phyloP scores from a whole-genome alignment of 192 early-diverging fungal species.

The Anaeromyces robustus region DNA sequence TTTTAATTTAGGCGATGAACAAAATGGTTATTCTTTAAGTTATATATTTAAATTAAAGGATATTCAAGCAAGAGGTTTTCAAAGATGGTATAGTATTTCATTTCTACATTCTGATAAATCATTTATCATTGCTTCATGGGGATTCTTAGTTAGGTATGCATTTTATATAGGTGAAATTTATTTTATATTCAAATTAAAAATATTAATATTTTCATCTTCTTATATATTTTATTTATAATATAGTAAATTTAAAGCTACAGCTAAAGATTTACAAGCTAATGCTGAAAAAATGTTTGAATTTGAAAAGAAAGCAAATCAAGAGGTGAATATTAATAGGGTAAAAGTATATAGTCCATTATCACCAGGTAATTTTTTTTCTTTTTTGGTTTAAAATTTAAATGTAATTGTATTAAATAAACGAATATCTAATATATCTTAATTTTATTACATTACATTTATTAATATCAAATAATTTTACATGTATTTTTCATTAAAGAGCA shows the following conservation, averaged over 20 bases:
- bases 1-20: constrained; percentile 30
- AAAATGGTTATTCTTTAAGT: constrained; percentile 48
- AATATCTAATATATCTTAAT: no score
- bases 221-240: neutral
- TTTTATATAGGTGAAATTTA: no score
- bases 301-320: constrained; percentile 11
- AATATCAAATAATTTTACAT: no score
- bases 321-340: neutral
- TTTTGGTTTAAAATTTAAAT: no score
- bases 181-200: neutral
- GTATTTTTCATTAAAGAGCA: constrained; percentile 19
- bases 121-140: constrained; percentile 49
- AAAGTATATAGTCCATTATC: constrained; percentile 1
- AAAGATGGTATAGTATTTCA: constrained; percentile 39
- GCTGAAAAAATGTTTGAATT: constrained; percentile 22
- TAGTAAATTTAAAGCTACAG: constrained; percentile 38
- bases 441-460: no score
- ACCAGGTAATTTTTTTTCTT: constrained; percentile 6
- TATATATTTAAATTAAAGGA: constrained; percentile 56
- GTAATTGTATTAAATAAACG: no score
- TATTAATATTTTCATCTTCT: neutral
- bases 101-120: constrained; percentile 47
- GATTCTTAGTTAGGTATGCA: constrained; percentile 40
- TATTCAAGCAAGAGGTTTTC: constrained; percentile 43
- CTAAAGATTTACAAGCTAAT: constrained; percentile 22